Evolutionary conservation across 2,329 filamentous ascomycete genomes (phyloP).

Genomic region (Aspergillus quadricinctus): DNA sequence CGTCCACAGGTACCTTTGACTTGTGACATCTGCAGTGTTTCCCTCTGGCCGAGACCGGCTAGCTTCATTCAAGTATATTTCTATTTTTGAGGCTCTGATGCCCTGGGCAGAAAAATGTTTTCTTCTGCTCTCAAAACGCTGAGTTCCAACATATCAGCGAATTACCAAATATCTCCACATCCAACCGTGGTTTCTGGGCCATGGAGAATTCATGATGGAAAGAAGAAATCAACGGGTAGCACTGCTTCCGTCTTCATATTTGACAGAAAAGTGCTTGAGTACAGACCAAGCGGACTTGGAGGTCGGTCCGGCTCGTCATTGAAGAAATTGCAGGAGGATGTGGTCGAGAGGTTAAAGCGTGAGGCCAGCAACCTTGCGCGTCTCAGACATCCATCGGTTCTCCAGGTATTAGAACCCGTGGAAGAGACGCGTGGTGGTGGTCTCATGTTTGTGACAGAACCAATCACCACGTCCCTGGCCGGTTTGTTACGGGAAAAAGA

Average conservation of each 20-base stretch:
- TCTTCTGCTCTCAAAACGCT: constrained; percentile 91
- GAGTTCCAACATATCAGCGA: constrained; percentile 84
- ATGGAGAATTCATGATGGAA: constrained; percentile 97
- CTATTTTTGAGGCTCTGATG: background rate
- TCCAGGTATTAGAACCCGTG: constrained; percentile 90
- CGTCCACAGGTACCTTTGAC: background rate
- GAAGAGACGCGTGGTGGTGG: constrained; percentile 90
- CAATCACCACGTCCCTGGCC: constrained; percentile 82
- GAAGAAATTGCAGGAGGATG: constrained; percentile 81
- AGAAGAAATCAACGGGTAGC: constrained; percentile 92
- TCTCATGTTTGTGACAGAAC: constrained; percentile 92
- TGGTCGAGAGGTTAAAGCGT: constrained; percentile 83
- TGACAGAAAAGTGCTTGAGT: constrained; percentile 79
- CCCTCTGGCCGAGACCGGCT: background rate
- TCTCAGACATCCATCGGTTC: constrained; percentile 81
- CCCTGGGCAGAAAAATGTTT: constrained; percentile 63
- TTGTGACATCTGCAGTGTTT: background rate
- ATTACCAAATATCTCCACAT: constrained; percentile 76
- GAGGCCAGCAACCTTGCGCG: constrained; percentile 86
- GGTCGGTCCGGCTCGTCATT: constrained; percentile 61
- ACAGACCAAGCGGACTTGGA: constrained; percentile 58
- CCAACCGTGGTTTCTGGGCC: constrained; percentile 79
- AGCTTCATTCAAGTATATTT: background rate
- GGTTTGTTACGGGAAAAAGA: constrained; percentile 83
- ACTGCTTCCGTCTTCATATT: constrained; percentile 90